Conservation (phyloP, 148 eudicot genomes). For the Rheum nobile region DNA sequence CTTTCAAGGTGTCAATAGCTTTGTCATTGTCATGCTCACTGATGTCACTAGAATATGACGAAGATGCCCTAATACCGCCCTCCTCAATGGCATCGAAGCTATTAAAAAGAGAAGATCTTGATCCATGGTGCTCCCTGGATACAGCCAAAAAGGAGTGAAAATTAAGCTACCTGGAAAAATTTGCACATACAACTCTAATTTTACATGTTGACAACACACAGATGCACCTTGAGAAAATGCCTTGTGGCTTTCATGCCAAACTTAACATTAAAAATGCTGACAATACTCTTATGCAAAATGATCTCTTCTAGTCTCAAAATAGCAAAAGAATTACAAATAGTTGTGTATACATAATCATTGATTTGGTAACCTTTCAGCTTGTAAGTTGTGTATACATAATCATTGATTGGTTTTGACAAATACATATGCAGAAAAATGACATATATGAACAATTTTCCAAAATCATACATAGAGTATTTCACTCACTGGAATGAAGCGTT, state of each 20-base stretch:
- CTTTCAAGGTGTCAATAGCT: conserved; percentile 59
- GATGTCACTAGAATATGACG: conserved; percentile 47
- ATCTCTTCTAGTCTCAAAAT: not conserved
- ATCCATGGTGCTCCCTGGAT: conserved; percentile 55
- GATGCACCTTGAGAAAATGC: not conserved
- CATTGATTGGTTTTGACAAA: not conserved
- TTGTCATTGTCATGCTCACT: conserved; percentile 61
- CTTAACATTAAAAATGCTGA: not conserved
- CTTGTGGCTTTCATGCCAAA: not conserved
- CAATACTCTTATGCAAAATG: not conserved
- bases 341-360: not conserved
- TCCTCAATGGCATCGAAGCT: conserved; percentile 55
- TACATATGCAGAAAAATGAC: not conserved
- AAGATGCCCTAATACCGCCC: conserved; percentile 72
- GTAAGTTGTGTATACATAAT: not conserved
- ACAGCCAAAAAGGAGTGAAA: not conserved
- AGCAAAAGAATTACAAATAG: not conserved
- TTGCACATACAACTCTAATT: not conserved
- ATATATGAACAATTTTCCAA: not conserved
- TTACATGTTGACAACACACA: not conserved
- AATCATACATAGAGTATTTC: not conserved
- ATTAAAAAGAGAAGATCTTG: conserved; percentile 54
- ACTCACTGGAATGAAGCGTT: not conserved
- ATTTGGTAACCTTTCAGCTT: not conserved
- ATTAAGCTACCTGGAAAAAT: not conserved